Conservation (phyloP, 768 basidiomycete genomes). For the Rhodocollybia butyracea region DNA sequence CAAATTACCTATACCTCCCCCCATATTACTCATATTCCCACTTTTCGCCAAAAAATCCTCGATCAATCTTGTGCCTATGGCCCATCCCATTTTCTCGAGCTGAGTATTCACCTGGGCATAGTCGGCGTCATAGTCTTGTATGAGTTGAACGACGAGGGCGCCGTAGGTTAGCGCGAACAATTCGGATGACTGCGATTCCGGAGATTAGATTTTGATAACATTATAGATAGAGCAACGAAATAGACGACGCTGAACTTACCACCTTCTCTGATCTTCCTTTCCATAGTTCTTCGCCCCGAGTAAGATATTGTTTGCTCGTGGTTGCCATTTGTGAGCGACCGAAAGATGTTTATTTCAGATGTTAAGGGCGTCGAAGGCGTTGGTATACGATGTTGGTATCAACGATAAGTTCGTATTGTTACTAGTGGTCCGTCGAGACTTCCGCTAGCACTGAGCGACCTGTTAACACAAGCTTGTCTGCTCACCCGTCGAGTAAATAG, state of each 20-base stretch:
- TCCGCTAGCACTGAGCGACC: no score
- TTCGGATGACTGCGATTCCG: constrained; percentile 79
- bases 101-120: constrained; percentile 94
- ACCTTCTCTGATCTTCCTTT: constrained; percentile 94
- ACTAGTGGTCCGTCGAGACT: no score
- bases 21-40: no score
- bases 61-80: constrained; percentile 93
- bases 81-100: constrained; percentile 99
- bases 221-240: constrained; percentile 1
- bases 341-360: no score
- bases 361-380: not conserved
- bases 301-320: constrained; percentile 81
- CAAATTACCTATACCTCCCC: no score
- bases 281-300: constrained; percentile 93
- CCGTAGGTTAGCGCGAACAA: constrained; percentile 97
- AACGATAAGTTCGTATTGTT: no score
- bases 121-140: constrained; percentile 99
- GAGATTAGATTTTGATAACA: constrained; percentile 16
- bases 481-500: no score
- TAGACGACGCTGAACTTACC: constrained; percentile 58
- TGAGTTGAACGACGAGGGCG: constrained; percentile 95
- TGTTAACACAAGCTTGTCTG: no score
- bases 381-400: no score
- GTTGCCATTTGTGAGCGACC: constrained; percentile 71
- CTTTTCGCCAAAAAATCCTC: constrained; percentile 97